Base-by-base conservation (phyloP, 805 yeast genomes). In the Tetrapisispora namnaoensis region DNA sequence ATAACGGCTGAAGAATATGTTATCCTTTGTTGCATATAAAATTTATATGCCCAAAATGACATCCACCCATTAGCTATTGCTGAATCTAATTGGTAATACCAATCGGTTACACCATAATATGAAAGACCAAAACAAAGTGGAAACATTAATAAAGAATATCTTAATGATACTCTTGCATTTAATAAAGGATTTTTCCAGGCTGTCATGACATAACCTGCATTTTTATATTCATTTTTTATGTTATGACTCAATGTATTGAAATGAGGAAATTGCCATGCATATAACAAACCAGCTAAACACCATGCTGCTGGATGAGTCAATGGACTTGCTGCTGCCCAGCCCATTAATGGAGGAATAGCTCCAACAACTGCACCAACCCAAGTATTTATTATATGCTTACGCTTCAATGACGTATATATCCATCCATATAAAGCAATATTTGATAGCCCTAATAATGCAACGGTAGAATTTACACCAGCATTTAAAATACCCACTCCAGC, bases 351-450 rank as follows among this genome's bases (percentile, higher is more conserved):
- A 0, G 99, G 99, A 43, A 93, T 86, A 0, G 97, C 99, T 4
- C 99, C 99, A 4, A 93, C 99, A n/a, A 93, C 65, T 0, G 99
- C 99, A 18, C 99, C 99, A 2, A 93, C 93, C 99, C 99, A 93
- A 0, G 99, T 93, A 66, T 93, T 93, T 38, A 86, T 64, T 46
- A 93, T 91, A 22, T 86, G 82, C 51, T 74, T 78, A 49, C 99
- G 76, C 62, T 93, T 93, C 63, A 93, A 69, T 0, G 96, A 83
- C 0, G 99, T 93, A 69, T 93, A 93, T 0, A 83, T 67, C 85
- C 98, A 90, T 0, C 95, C 81, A 61, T 93, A 93, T 11, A 93
- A 73, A 1, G 77, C 79, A 45, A 93, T 87, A 64, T 93, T 93
- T 7, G 79, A 60, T 1, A 79, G 75, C 2, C 97, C 98, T n/a